phyloP scores from a whole-genome alignment of 2,329 filamentous ascomycete genomes.

The Talaromyces atroroseus region DNA sequence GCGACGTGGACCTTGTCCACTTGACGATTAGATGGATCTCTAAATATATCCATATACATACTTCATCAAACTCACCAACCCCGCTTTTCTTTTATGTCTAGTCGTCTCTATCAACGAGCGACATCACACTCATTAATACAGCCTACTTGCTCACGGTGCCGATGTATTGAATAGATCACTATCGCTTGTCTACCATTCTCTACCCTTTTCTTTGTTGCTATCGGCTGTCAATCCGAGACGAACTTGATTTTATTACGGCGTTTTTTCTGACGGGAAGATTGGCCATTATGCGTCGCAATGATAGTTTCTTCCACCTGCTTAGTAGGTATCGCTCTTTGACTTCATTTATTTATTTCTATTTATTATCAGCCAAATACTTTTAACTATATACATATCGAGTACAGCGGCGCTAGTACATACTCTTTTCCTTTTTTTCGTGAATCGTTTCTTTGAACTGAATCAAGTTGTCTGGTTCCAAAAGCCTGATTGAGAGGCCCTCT shows the following conservation, averaged over 20 bases:
- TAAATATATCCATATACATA: background rate
- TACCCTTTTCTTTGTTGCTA: background rate
- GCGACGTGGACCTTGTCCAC: background rate
- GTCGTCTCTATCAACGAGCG: background rate
- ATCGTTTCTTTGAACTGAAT: background rate
- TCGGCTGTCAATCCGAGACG: background rate
- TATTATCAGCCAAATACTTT: background rate
- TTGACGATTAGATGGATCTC: background rate
- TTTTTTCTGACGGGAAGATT: background rate
- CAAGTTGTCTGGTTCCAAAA: background rate
- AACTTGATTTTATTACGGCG: background rate
- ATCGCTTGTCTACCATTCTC: background rate
- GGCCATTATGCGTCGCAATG: background rate
- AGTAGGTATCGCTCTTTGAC: background rate
- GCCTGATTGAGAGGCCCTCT: background rate
- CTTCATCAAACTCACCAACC: background rate
- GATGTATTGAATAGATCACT: background rate
- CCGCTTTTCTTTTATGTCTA: background rate
- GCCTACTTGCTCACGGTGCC: background rate
- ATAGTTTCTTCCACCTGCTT: background rate
- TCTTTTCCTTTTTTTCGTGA: background rate
- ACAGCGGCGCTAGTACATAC: conserved; percentile 7
- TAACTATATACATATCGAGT: background rate
- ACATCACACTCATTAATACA: background rate
- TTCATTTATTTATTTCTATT: background rate